phyloP scores from a whole-genome alignment of 768 basidiomycete species.

The Lyophyllum atratum region DNA sequence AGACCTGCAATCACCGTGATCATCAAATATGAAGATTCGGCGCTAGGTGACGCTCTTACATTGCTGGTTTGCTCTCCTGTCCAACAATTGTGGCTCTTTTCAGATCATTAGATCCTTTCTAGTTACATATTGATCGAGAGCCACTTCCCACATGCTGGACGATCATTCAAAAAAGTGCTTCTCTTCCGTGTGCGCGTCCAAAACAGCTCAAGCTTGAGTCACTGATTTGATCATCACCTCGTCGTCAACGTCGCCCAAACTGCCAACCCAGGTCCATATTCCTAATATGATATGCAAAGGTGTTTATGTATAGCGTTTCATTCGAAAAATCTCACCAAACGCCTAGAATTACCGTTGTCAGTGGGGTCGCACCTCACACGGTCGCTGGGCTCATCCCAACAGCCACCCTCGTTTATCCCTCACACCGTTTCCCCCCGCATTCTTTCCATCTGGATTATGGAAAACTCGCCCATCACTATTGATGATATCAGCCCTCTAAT shows the following conservation, averaged over 20 bases:
- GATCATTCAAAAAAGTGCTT: background rate
- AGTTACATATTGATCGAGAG: background rate
- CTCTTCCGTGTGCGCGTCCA: background rate
- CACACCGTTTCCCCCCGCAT: background rate
- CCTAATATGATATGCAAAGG: background rate
- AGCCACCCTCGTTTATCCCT: background rate
- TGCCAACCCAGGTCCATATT: background rate
- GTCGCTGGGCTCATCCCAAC: too few species aligned
- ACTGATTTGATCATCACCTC: slow-evolving; percentile 7
- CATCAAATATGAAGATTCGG: background rate
- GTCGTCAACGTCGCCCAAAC: slow-evolving; percentile 3
- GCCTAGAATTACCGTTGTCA: background rate
- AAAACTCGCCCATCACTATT: slow-evolving; percentile 21
- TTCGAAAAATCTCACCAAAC: slow-evolving; percentile 1
- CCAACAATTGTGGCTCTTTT: background rate
- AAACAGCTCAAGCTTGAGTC: background rate
- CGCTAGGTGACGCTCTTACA: too few species aligned
- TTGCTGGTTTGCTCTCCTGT: too few species aligned
- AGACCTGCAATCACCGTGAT: background rate
- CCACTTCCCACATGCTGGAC: background rate
- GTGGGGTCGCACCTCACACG: too few species aligned
- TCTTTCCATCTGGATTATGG: slow-evolving; percentile 10
- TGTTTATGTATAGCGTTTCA: background rate
- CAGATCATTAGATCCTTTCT: background rate
- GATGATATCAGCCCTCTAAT: slow-evolving; percentile 30